Base-by-base conservation (phyloP, 805 yeast genomes). In the Barnettozyma pratensis region DNA sequence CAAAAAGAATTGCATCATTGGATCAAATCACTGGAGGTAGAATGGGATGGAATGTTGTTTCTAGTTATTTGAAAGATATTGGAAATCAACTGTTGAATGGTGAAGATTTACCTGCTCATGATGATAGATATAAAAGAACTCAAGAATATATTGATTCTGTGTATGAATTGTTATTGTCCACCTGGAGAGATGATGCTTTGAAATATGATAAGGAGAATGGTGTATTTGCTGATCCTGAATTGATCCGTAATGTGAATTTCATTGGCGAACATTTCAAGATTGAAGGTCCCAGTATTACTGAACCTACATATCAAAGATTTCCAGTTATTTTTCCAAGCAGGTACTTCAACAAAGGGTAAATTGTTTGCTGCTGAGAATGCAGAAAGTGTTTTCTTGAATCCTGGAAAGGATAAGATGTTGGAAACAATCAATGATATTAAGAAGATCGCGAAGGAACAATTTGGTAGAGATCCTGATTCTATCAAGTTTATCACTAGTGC, bases 241-340 rank as follows among this genome's bases (percentile, higher is more conserved):
- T 61, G 41, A 63, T 71, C 39, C 58, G 74, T 43, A 59, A 64
- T 38, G 71, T 73, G 35, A 59, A 71, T 47, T 69, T 61, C 51
- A 60, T 64, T 35, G 77, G 77, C 5, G 58, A 65, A 44, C 65
- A 62, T 50, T 73, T 60, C 56, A 66, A 59, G 2, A 73, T 73
- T 25, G 72, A 71, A 5, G 75, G 73, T 1, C 74, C 74, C 3
- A 62, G 53, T 42, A 65, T 70, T 36, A 66, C 69, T 9, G 66
- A 67, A 35, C 76, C 76, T 4, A 61, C 75, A 12, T 73, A 71
- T 4, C 77, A 73, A 49, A 62, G 75, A 48, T 52, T 74, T 3
- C 77, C 77, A 2, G 69, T 73, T 7, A 55, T 73, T 29, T 29
- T 61, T 72, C 36, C 76, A 72, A 55, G 77, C 77, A 2, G 77